A percentile compares a stretch with the other conserved stretches of the same genome.
Evolutionary conservation across 2,329 filamentous ascomycete species (phyloP).

Genomic region (Tolypocladium ovalisporum): DNA sequence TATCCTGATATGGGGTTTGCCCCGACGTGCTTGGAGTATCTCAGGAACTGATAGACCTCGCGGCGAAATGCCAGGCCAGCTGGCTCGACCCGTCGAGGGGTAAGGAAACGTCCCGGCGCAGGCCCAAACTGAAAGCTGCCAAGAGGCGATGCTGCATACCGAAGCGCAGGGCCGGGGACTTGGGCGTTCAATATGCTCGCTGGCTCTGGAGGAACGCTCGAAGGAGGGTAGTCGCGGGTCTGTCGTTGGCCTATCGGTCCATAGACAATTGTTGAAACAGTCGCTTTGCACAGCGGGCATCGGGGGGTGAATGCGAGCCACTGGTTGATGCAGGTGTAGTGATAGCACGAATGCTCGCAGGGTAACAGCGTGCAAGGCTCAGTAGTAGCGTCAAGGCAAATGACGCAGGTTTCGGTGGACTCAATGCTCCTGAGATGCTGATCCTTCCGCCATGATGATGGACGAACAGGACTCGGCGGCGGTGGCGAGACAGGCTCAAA

Average conservation of each 20-base stretch:
- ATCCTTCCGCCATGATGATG: not conserved
- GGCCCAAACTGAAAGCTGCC: not conserved
- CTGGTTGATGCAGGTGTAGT: conserved; percentile 72
- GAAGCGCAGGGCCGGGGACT: not conserved
- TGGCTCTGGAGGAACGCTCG: conserved; percentile 12
- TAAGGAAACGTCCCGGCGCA: not conserved
- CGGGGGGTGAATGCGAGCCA: conserved; percentile 65
- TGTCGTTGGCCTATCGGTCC: conserved; percentile 38
- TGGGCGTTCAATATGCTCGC: not conserved
- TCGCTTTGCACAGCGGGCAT: conserved; percentile 69
- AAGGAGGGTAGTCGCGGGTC: conserved; percentile 41
- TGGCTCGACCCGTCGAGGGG: conserved; percentile 1
- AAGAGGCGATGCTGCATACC: not conserved
- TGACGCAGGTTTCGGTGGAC: conserved; percentile 46
- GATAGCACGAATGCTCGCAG: conserved; percentile 72
- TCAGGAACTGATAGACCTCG: conserved; percentile 58
- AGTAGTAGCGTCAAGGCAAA: conserved; percentile 69
- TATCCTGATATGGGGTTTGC: conserved; percentile 70
- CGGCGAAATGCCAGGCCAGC: conserved; percentile 36
- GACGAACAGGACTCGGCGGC: not conserved
- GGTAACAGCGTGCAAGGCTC: conserved; percentile 63
- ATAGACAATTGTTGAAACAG: conserved; percentile 51
- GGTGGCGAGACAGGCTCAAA: not conserved
- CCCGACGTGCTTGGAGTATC: conserved; percentile 74
- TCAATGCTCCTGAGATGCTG: not conserved